Evolutionary conservation across 768 basidiomycete genomes (phyloP).

Genomic region (Xerocomellus dryophilus): DNA sequence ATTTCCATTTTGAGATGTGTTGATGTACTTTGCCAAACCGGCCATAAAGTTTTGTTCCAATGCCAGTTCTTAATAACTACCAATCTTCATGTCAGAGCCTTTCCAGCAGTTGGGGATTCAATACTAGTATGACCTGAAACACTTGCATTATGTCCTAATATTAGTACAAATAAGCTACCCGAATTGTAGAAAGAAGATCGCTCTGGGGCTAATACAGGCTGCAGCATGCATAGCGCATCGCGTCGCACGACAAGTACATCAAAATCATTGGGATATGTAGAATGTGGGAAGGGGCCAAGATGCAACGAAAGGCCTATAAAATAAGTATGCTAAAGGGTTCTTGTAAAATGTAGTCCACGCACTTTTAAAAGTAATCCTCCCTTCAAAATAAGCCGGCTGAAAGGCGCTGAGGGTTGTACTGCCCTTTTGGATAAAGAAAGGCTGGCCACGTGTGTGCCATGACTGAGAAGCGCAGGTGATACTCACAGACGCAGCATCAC

Average conservation of each 20-base stretch:
- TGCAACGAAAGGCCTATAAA: conserved; percentile 18
- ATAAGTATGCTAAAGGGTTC: not conserved
- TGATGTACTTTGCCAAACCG: too few species aligned
- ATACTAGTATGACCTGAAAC: too few species aligned
- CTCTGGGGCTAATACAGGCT: not conserved
- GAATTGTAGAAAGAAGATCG: too few species aligned
- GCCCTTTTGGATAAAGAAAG: conserved; percentile 1
- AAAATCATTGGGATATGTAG: too few species aligned
- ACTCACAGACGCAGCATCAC: not conserved
- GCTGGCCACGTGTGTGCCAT: conserved; percentile 6
- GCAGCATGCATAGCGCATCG: not conserved
- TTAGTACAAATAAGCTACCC: too few species aligned
- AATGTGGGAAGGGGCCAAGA: not conserved
- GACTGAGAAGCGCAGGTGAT: not conserved
- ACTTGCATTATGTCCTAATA: too few species aligned
- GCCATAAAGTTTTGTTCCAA: too few species aligned
- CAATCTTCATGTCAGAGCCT: too few species aligned
- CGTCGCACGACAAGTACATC: not conserved
- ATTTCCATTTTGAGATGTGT: too few species aligned
- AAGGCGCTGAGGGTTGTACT: not conserved
- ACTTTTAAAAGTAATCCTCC: conserved; percentile 3
- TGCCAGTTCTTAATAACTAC: too few species aligned
- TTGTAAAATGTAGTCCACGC: not conserved
- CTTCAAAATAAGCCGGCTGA: conserved; percentile 1
- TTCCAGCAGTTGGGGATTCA: too few species aligned